A percentile compares a stretch with the other conserved stretches of the same genome.
These are phyloP conservation scores for Debaryomyces subglobosus DNA, from an alignment of 1,139 yeast genomes.

Conservation along the genomic window DNA sequence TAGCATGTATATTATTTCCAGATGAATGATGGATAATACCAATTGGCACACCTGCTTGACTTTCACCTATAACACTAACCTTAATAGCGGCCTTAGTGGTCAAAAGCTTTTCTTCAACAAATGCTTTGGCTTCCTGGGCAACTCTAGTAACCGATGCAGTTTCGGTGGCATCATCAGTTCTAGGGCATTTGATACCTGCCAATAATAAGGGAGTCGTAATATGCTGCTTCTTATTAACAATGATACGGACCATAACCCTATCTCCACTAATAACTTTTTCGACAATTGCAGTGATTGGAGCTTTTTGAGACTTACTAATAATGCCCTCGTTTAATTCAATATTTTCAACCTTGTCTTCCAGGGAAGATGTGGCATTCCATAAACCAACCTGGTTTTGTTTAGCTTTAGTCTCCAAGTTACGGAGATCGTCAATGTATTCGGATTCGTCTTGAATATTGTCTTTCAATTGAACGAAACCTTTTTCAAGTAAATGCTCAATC, in stretches of 20 bases:
- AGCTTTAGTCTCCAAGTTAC: conserved; percentile 51
- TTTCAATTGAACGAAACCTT: conserved; percentile 67
- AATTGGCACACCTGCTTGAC: conserved; percentile 64
- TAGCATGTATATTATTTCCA: conserved; percentile 65
- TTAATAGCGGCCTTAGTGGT: conserved; percentile 58
- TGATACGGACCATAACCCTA: conserved; percentile 61
- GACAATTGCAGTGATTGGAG: conserved; percentile 60
- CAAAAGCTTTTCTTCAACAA: conserved; percentile 67
- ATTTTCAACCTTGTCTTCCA: conserved; percentile 18
- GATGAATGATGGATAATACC: conserved; percentile 72
- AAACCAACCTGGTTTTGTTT: conserved; percentile 52
- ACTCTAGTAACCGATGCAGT: conserved; percentile 46
- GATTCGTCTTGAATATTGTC: conserved; percentile 51
- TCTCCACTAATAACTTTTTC: conserved; percentile 83
- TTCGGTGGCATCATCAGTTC: conserved; percentile 56
- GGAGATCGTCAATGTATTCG: conserved; percentile 29
- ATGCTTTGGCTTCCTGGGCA: conserved; percentile 68
- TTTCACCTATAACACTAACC: conserved; percentile 61
- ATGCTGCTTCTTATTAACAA: conserved; percentile 46
- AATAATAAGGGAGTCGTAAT: conserved; percentile 60
- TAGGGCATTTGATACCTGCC: conserved; percentile 76
- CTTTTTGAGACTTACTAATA: conserved; percentile 37
- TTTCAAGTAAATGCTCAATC: conserved; percentile 55
- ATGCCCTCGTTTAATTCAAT: conserved; percentile 44
- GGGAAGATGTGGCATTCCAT: conserved; percentile 43